A percentile compares a stretch with the other conserved stretches of the same genome.
These are phyloP conservation scores for Diversispora epigaea DNA, from an alignment of 192 early-diverging fungal species.

Conservation along the genomic window DNA sequence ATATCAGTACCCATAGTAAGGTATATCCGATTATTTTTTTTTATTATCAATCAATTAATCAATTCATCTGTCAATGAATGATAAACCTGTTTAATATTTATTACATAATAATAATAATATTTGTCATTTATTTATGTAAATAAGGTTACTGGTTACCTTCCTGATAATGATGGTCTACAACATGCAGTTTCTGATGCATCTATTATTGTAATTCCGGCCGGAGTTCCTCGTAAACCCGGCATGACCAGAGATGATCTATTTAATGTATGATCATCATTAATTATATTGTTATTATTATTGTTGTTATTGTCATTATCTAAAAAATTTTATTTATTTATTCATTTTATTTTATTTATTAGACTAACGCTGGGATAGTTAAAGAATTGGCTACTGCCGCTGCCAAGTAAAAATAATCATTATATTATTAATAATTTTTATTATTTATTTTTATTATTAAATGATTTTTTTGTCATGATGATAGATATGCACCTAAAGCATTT, in stretches of 20 bases:
- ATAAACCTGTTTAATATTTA: too few relatives aligned
- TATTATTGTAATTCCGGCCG: slow-evolving; percentile 91
- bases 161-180: slow-evolving; percentile 49
- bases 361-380: slow-evolving; percentile 93
- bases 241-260: slow-evolving; percentile 99
- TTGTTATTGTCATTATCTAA: not conserved
- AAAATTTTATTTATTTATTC: not conserved
- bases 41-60: too few relatives aligned
- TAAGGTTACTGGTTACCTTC: slow-evolving; percentile 50
- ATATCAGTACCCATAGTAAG: slow-evolving; percentile 82
- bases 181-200: slow-evolving; percentile 49
- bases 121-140: too few relatives aligned
- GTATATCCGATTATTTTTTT: slow-evolving; percentile 40
- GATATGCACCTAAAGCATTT: slow-evolving; percentile 74
- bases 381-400: slow-evolving; percentile 79
- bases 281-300: not conserved
- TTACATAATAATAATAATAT: too few relatives aligned
- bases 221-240: slow-evolving; percentile 96
- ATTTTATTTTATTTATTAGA: slow-evolving; percentile 48
- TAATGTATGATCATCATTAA: slow-evolving; percentile 51
- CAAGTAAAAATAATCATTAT: slow-evolving; percentile 47
- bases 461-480: not conserved
- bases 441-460: slow-evolving; percentile 4
- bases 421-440: not conserved
- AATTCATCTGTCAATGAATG: not conserved